phyloP scores from a whole-genome alignment of 768 basidiomycete genomes.

The Agrocybe chaxingu region DNA sequence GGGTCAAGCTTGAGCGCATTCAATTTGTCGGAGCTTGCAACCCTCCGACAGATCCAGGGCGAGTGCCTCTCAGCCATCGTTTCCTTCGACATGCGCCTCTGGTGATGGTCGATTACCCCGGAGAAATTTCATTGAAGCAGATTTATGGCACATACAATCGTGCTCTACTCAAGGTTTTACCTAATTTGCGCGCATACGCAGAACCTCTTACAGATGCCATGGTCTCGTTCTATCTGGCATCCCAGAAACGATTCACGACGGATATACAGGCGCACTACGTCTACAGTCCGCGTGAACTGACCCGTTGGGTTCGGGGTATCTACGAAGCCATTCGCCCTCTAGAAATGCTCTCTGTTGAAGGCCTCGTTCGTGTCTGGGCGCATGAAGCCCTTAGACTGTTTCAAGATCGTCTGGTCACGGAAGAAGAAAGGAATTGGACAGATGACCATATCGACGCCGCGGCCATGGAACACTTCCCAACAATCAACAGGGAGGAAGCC shows the following conservation, averaged over 20 bases:
- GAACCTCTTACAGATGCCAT: constrained; percentile 96
- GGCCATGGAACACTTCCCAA: constrained; percentile 91
- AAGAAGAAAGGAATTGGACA: constrained; percentile 93
- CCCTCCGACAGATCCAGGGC: constrained; percentile 97
- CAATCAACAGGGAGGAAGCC: constrained; percentile 84
- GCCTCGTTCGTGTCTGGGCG: constrained; percentile 95
- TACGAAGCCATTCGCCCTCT: constrained; percentile 95
- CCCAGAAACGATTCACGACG: constrained; percentile 92
- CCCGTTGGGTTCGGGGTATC: constrained; percentile 95
- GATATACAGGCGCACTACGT: constrained; percentile 99
- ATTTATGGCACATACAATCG: constrained; percentile 99
- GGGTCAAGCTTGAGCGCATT: constrained; percentile 98
- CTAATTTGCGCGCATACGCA: constrained; percentile 87
- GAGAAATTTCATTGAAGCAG: constrained; percentile 93
- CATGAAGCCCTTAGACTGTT: constrained; percentile 97
- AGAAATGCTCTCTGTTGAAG: constrained; percentile 91
- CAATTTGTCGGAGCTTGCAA: constrained; percentile 99
- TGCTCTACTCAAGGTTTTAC: constrained; percentile 92
- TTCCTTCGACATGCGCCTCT: constrained; percentile 97
- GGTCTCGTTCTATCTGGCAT: constrained; percentile 93
- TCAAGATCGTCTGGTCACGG: constrained; percentile 93
- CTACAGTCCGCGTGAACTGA: constrained; percentile 98
- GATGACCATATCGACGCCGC: constrained; percentile 85
- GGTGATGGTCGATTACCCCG: constrained; percentile 99
- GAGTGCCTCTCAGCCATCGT: constrained; percentile 95